Percentiles rank a stretch among this genome's conserved stretches.
phyloP scores from a whole-genome alignment of 192 early-diverging fungal genomes.

The Coemansia sp. region DNA sequence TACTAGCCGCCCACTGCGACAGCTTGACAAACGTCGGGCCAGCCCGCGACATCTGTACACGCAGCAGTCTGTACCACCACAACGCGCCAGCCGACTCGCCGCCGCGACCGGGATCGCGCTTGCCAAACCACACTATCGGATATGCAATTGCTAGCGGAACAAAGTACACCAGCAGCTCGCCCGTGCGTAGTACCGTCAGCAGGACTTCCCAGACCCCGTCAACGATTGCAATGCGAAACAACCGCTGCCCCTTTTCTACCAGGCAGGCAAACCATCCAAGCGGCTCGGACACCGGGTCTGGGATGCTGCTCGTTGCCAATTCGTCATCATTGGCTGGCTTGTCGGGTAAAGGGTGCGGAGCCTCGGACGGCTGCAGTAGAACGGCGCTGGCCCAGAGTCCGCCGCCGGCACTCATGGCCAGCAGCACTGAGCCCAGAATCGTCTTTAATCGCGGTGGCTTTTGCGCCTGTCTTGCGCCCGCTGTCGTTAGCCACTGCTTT shows the following conservation, averaged over 20 bases:
- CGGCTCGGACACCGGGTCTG: too few species aligned
- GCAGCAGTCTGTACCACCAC: conserved; percentile 83
- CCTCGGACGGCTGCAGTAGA: not conserved
- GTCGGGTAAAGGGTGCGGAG: too few species aligned
- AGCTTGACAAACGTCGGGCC: conserved; percentile 97
- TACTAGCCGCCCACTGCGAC: conserved; percentile 90
- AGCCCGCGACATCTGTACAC: conserved; percentile 74
- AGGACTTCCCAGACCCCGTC: conserved; percentile 22
- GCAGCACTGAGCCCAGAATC: not conserved
- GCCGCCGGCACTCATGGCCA: not conserved
- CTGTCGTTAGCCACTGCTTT: not conserved
- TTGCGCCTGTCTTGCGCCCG: not conserved
- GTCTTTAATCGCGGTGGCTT: not conserved
- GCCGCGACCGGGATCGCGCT: conserved; percentile 33
- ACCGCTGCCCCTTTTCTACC: not conserved
- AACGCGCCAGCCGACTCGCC: conserved; percentile 59
- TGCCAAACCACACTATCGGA: conserved; percentile 60
- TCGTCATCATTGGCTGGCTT: not conserved
- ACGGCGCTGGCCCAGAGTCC: not conserved
- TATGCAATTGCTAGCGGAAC: conserved; percentile 61
- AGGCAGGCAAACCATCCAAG: not conserved
- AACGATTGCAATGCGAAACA: conserved; percentile 8
- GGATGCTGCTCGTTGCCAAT: too few species aligned
- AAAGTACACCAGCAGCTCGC: conserved; percentile 63
- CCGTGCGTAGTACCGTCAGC: conserved; percentile 52